Evolutionary conservation across 106 monocot genomes (phyloP).

Genomic region (Alisma plantagoaquatica): DNA sequence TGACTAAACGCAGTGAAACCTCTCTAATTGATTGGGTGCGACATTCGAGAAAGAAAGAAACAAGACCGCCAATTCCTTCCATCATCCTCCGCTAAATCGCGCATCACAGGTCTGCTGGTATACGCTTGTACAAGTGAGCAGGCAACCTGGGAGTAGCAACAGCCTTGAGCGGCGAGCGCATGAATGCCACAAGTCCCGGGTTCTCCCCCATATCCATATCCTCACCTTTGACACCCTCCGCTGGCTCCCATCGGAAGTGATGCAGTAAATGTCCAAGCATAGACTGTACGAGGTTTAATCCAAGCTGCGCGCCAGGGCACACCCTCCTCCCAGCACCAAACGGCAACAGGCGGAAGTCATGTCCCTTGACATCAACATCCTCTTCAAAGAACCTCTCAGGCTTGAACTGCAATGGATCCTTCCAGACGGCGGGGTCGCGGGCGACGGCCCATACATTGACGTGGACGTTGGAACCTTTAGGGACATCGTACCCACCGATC

Average conservation of each 20-base stretch:
- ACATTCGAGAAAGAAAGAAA: too few species aligned
- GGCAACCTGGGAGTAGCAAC: slow-evolving; percentile 60
- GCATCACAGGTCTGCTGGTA: slow-evolving; percentile 42
- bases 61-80: too few species aligned
- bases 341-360: slow-evolving; percentile 76
- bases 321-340: slow-evolving; percentile 86
- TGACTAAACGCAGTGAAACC: too few species aligned
- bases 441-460: slow-evolving; percentile 94
- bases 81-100: too few species aligned
- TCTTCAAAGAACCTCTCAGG: slow-evolving; percentile 83
- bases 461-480: slow-evolving; percentile 62
- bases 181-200: slow-evolving; percentile 83
- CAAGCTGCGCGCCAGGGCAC: slow-evolving; percentile 87
- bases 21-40: too few species aligned
- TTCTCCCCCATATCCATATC: slow-evolving; percentile 70
- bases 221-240: slow-evolving; percentile 43
- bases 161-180: slow-evolving; percentile 54
- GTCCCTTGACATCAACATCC: slow-evolving; percentile 76
- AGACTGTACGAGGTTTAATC: slow-evolving; percentile 68
- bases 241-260: slow-evolving; percentile 68
- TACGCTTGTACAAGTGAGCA: slow-evolving; percentile 31
- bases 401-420: slow-evolving; percentile 52
- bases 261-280: slow-evolving; percentile 91
- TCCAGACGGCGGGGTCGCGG: slow-evolving; percentile 66
- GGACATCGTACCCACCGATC: slow-evolving; percentile 75